Conservation (phyloP, 441 rosid genomes). For the Erodium chrysanthum region DNA sequence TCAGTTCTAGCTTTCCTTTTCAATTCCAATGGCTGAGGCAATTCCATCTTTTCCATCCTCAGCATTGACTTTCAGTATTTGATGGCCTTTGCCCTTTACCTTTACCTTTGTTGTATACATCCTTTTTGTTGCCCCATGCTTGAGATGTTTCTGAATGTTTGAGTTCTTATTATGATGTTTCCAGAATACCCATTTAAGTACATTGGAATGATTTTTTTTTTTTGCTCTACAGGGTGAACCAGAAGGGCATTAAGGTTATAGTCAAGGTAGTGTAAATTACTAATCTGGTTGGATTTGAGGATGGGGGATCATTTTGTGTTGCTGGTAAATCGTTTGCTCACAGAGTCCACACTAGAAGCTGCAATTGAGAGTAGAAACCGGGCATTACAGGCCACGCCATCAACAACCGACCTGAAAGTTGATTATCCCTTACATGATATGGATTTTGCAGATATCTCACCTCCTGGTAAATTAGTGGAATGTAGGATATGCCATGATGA, state of each 20-base stretch:
- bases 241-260: slow-evolving; percentile 18
- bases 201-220: slow-evolving; percentile 12
- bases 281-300: slow-evolving; percentile 13
- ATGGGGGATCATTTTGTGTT: slow-evolving; percentile 96
- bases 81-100: neutral
- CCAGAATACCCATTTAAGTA: neutral
- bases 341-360: slow-evolving; percentile 79
- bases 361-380: slow-evolving; percentile 71
- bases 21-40: neutral
- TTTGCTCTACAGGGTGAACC: slow-evolving; percentile 26
- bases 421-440: slow-evolving; percentile 26
- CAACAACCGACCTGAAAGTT: slow-evolving; percentile 27
- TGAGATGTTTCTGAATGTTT: slow-evolving; percentile 8
- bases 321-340: slow-evolving; percentile 75
- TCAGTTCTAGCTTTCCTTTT: slow-evolving; percentile 7
- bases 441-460: slow-evolving; percentile 34
- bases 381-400: slow-evolving; percentile 33
- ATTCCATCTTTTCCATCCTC: slow-evolving; percentile 2
- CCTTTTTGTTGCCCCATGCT: slow-evolving; percentile 17
- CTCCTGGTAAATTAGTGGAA: slow-evolving; percentile 46
- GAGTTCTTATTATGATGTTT: neutral
- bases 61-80: neutral
- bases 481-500: slow-evolving; percentile 95
- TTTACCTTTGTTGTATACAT: slow-evolving; percentile 8
- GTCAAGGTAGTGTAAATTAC: neutral